A percentile compares a stretch with the other conserved stretches of the same genome.
Evolutionary conservation across 2,329 filamentous ascomycete species (phyloP).

Genomic region (Zymoseptoria tritici): DNA sequence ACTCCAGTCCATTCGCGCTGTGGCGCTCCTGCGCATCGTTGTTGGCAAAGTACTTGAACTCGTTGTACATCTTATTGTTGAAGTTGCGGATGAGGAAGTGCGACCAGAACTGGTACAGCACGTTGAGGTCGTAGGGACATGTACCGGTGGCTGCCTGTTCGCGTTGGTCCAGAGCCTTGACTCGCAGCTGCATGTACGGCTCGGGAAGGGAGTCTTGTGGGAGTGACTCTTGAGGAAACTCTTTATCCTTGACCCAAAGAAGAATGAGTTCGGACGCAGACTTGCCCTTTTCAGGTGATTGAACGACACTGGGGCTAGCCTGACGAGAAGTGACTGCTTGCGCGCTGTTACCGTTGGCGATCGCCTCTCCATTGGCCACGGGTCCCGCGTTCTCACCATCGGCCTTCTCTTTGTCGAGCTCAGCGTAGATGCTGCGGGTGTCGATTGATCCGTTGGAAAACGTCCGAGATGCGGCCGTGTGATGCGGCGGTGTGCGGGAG

Average conservation of each 20-base stretch:
- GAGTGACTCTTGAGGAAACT: constrained; percentile 36
- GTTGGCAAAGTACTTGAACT: constrained; percentile 61
- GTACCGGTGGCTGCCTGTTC: constrained; percentile 36
- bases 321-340: constrained; percentile 8
- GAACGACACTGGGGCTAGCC: constrained; percentile 13
- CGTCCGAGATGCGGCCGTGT: constrained; percentile 39
- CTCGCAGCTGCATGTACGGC: constrained; percentile 42
- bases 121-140: constrained; percentile 53
- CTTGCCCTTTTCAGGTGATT: constrained; percentile 12
- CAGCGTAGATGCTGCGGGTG: constrained; percentile 43
- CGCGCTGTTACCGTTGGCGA: constrained; percentile 19
- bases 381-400: constrained; percentile 30
- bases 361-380: constrained; percentile 30
- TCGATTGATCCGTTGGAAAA: constrained; percentile 53
- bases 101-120: constrained; percentile 68
- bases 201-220: constrained; percentile 41
- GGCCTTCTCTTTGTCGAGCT: constrained; percentile 36
- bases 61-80: constrained; percentile 66
- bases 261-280: constrained; percentile 25
- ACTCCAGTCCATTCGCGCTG: constrained; percentile 51
- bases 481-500: constrained; percentile 31
- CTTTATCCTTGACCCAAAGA: constrained; percentile 46
- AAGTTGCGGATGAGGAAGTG: constrained; percentile 66
- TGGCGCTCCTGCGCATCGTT: constrained; percentile 52
- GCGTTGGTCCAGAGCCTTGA: constrained; percentile 45